These are phyloP conservation scores for Ophiosphaerella herpotricha DNA, from an alignment of 2,329 filamentous ascomycete genomes.

Conservation along the genomic window DNA sequence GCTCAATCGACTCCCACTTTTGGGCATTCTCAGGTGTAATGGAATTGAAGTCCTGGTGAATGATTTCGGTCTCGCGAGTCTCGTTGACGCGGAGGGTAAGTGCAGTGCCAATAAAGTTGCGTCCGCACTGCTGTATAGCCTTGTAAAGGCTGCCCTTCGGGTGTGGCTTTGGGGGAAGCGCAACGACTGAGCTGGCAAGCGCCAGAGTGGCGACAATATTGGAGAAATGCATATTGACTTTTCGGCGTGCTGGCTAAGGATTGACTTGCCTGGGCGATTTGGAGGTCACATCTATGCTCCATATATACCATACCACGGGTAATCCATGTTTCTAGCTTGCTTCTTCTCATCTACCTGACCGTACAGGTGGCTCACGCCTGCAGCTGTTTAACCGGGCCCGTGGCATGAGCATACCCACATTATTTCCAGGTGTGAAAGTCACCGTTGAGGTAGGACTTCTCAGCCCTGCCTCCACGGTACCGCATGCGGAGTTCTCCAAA, in stretches of 20 bases:
- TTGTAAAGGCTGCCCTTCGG: constrained; percentile 31
- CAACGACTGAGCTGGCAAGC: constrained; percentile 25
- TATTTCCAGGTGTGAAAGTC: constrained; percentile 5
- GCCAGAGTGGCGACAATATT: constrained; percentile 28
- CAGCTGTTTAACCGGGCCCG: constrained; percentile 22
- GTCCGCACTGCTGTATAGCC: constrained; percentile 26
- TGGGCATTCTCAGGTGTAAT: constrained; percentile 29
- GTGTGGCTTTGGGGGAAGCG: constrained; percentile 13
- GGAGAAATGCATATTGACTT: constrained; percentile 33
- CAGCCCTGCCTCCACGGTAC: constrained; percentile 4
- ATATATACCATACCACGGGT: constrained; percentile 24
- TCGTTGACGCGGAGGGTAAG: constrained; percentile 31
- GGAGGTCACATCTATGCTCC: neutral
- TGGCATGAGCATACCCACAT: constrained; percentile 8
- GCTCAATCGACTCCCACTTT: constrained; percentile 47
- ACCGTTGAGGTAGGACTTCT: constrained; percentile 4
- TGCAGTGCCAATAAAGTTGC: constrained; percentile 32
- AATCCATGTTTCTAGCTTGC: constrained; percentile 21
- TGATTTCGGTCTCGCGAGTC: constrained; percentile 27
- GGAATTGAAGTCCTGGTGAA: constrained; percentile 37
- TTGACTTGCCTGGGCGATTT: constrained; percentile 11
- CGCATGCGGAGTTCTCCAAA: constrained; percentile 13
- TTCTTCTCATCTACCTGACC: constrained; percentile 14
- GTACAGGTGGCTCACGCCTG: constrained; percentile 11
- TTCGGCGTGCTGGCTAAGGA: neutral